Evolutionary conservation across 371 early-diverging fungal genomes (phyloP).

Genomic region (Mucor sp.): DNA sequence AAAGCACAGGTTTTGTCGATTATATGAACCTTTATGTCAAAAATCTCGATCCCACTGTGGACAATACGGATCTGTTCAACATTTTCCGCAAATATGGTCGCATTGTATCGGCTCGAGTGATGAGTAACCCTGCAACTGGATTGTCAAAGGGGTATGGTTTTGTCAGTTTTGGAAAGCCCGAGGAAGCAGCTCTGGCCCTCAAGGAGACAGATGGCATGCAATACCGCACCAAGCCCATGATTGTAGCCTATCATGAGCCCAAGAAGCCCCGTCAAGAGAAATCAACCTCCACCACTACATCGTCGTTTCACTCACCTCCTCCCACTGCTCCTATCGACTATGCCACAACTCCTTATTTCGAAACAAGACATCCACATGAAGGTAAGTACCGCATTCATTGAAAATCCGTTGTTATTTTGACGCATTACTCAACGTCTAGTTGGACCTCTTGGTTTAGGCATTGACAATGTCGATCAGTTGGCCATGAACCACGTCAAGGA

Average conservation of each 20-base stretch:
- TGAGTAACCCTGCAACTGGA: slow-evolving; percentile 46
- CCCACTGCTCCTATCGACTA: slow-evolving; percentile 31
- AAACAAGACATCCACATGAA: slow-evolving; percentile 31
- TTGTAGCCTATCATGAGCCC: slow-evolving; percentile 51
- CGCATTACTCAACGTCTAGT: not conserved
- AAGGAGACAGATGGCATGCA: slow-evolving; percentile 38
- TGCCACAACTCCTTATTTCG: slow-evolving; percentile 22
- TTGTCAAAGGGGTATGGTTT: slow-evolving; percentile 51
- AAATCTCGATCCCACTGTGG: slow-evolving; percentile 43
- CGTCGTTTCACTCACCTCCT: slow-evolving; percentile 28
- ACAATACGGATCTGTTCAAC: slow-evolving; percentile 41
- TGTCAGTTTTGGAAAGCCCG: slow-evolving; percentile 44
- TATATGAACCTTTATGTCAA: slow-evolving; percentile 48
- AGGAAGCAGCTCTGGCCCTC: slow-evolving; percentile 42
- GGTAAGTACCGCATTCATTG: not conserved
- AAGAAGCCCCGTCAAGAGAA: slow-evolving; percentile 43
- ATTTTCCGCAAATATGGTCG: slow-evolving; percentile 46
- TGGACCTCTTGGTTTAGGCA: slow-evolving; percentile 30
- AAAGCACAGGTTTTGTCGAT: slow-evolving; percentile 23
- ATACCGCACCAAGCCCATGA: slow-evolving; percentile 31
- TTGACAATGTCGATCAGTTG: slow-evolving; percentile 42
- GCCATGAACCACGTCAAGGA: slow-evolving; percentile 32
- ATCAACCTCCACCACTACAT: slow-evolving; percentile 23
- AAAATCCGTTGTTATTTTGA: not conserved
- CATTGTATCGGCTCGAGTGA: slow-evolving; percentile 51